phyloP scores from a whole-genome alignment of 257 asterid species.

The Przewalskia tangutica region DNA sequence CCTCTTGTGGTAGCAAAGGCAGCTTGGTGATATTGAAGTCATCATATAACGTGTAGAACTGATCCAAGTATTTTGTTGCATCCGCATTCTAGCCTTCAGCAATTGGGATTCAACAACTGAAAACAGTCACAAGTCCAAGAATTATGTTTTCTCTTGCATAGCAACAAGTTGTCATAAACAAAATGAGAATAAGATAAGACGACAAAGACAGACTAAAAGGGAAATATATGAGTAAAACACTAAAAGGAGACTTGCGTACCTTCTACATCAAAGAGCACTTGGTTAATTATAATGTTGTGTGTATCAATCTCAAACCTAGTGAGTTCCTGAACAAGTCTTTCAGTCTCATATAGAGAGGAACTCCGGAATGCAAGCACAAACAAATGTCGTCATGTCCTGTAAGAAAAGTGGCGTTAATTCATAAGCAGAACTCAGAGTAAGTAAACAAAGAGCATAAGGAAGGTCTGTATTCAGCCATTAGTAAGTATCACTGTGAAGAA shows the following conservation, averaged over 20 bases:
- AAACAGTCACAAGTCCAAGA: not conserved
- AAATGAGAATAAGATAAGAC: not conserved
- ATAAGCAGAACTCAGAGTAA: not conserved
- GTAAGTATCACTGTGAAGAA: not conserved
- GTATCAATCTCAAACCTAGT: slow-evolving; percentile 93
- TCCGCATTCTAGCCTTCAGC: slow-evolving; percentile 83
- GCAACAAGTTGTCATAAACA: not conserved
- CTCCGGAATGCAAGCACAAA: slow-evolving; percentile 94
- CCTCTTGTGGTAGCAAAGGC: slow-evolving; percentile 96
- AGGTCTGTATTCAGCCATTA: not conserved
- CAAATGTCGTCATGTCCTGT: slow-evolving; percentile 92
- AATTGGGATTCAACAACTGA: slow-evolving; percentile 72
- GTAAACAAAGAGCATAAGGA: not conserved
- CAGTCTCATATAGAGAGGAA: slow-evolving; percentile 90
- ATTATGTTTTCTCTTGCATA: not conserved
- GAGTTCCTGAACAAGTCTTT: slow-evolving; percentile 91
- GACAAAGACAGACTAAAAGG: not conserved
- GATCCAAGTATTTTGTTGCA: slow-evolving; percentile 91
- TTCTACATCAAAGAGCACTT: slow-evolving; percentile 88
- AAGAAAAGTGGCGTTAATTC: not conserved
- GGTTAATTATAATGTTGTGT: slow-evolving; percentile 90
- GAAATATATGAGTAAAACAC: not conserved
- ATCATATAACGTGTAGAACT: slow-evolving; percentile 80
- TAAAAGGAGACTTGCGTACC: slow-evolving; percentile 27
- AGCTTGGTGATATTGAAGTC: slow-evolving; percentile 90